These are phyloP conservation scores for Calendula officinalis DNA, from an alignment of 129 eudicot species.

Conservation along the genomic window DNA sequence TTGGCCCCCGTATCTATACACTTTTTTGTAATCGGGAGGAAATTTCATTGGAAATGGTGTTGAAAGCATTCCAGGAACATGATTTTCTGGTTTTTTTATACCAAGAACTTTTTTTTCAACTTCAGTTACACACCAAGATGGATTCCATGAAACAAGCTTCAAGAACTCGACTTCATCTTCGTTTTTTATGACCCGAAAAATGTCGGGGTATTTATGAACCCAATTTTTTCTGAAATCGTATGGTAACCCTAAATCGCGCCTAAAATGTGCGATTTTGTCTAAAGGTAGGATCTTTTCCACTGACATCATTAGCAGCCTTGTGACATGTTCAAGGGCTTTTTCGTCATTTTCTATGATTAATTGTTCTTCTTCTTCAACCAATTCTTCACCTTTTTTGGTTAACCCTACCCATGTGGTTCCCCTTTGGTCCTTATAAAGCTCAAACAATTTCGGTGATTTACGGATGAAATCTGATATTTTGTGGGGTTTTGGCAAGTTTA, in stretches of 20 bases:
- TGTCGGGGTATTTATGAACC: conserved; percentile 42
- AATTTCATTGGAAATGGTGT: conserved; percentile 79
- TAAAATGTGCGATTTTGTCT: conserved; percentile 64
- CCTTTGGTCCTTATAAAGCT: conserved; percentile 63
- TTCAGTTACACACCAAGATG: conserved; percentile 71
- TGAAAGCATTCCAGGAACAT: conserved; percentile 70
- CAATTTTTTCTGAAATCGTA: conserved; percentile 66
- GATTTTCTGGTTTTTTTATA: conserved; percentile 29
- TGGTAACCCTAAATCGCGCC: conserved; percentile 89
- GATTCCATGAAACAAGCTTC: conserved; percentile 86
- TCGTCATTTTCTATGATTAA: conserved; percentile 46
- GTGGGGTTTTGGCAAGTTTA: conserved; percentile 87
- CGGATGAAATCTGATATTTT: conserved; percentile 68
- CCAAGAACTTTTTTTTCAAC: conserved; percentile 62
- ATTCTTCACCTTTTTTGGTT: conserved; percentile 61
- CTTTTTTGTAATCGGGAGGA: conserved; percentile 66
- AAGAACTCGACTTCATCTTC: conserved; percentile 74
- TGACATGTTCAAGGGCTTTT: conserved; percentile 64
- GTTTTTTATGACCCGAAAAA: conserved; percentile 55
- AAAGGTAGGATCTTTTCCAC: conserved; percentile 50
- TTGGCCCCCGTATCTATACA: conserved; percentile 56
- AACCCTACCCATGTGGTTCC: conserved; percentile 81
- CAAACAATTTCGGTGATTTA: conserved; percentile 79
- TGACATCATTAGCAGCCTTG: conserved; percentile 85
- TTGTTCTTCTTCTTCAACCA: conserved; percentile 68